Conservation (phyloP, 345 rosid species). For the Aethionema arabicum region DNA sequence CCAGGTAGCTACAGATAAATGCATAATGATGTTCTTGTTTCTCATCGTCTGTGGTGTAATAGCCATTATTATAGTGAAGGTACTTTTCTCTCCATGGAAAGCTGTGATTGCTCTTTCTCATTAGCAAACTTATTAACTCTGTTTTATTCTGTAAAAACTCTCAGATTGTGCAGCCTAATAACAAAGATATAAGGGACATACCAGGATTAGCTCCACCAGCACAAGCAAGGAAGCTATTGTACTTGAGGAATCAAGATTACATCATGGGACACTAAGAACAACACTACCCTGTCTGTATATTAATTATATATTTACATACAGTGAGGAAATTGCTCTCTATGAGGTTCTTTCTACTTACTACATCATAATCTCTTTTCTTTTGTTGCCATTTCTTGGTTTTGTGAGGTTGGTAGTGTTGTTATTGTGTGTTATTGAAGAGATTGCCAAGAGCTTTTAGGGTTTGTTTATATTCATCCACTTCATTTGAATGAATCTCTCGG, state of each 20-base stretch:
- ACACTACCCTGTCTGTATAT: conserved; percentile 22
- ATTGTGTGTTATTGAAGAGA: conserved; percentile 31
- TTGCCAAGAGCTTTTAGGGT: conserved; percentile 23
- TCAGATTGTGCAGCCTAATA: conserved; percentile 87
- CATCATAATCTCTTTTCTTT: conserved; percentile 18
- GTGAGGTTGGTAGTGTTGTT: conserved; percentile 18
- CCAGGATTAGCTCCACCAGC: conserved; percentile 99
- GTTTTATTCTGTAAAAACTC: conserved; percentile 18
- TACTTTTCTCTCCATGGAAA: conserved; percentile 34
- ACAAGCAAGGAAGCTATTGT: conserved; percentile 81
- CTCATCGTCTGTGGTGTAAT: conserved; percentile 92
- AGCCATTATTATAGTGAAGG: conserved; percentile 96
- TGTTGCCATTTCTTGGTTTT: conserved; percentile 21
- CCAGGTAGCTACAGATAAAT: conserved; percentile 99
- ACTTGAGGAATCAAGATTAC: conserved; percentile 41
- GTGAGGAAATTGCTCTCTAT: conserved; percentile 24
- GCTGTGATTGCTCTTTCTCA: conserved; percentile 20
- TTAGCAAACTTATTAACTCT: conserved; percentile 16
- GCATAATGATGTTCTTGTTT: conserved; percentile 88
- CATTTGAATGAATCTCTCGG: conserved; percentile 27
- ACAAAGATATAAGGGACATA: conserved; percentile 90
- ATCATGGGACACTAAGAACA: conserved; percentile 24
- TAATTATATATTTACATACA: conserved; percentile 12
- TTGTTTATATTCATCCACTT: conserved; percentile 21
- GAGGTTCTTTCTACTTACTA: conserved; percentile 26